Evolutionary conservation across 306 rosid species (phyloP), one percentile per base, ranked within the genome.

Genomic region (Potentilla sterilis): DNA sequence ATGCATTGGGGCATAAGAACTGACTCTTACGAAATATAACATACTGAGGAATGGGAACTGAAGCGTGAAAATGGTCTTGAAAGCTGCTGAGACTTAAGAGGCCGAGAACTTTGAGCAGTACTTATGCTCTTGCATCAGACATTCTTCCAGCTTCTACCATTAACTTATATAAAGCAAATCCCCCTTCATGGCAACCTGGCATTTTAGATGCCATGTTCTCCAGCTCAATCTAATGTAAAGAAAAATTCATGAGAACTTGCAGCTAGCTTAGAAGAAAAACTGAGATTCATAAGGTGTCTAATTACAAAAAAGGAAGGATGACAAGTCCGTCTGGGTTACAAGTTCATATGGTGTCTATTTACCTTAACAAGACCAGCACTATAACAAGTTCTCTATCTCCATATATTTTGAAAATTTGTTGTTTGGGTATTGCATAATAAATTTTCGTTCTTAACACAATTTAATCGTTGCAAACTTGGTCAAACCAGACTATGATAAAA

Each of bases 131-230:
- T 76, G 57, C 73, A 72, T 82, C 82, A 87, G 80, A 72, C 81
- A 74, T 59, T 83, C 81, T 85, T 86, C 75, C 78, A 51, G 83
- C 78, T 81, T 80, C 89, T 73, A 87, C 84, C 97, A 91, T 92
- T 87, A 81, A 58, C 82, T 88, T 95, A 63, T 87, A 95, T 43
- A 95, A 94, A 40, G 86, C 83, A 59, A 88, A 86, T 77, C 96
- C 98, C 37, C 98, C 98, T 75, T 86, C 91, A 82, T 90, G 97
- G 86, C 98, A 95, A 78, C 97, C 97, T 21, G 98, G 97, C 98
- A 95, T 95, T 81, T 73, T 85, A 21, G 90, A 86, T 49, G 89
- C n/a, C 96, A 85, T 89, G 79, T 78, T 80, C 77, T 90, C 97
- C 73, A 87, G 67, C 37, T 94, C 97, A 49, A 43, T 66, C 98